These are phyloP conservation scores for Moesziomyces globuligerus DNA, from an alignment of 1,284 basidiomycete species.

Conservation along the genomic window DNA sequence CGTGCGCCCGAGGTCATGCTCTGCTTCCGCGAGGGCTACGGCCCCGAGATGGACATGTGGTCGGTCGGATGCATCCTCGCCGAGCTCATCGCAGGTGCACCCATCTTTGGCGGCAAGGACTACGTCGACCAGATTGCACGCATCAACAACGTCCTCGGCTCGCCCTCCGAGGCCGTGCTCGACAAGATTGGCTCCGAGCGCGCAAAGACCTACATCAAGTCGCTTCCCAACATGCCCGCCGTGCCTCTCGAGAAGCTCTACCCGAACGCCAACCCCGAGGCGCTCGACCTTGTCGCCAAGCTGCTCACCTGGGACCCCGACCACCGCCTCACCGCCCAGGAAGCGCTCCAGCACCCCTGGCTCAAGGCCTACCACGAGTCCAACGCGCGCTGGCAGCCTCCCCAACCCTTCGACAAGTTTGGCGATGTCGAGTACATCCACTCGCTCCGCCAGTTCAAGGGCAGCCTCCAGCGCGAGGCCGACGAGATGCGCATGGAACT, in stretches of 20 bases:
- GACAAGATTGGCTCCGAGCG: slow-evolving; percentile 62
- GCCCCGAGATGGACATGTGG: slow-evolving; percentile 66
- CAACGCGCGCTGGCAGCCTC: slow-evolving; percentile 53
- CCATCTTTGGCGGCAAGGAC: slow-evolving; percentile 66
- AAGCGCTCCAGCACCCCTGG: slow-evolving; percentile 65
- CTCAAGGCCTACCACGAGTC: slow-evolving; percentile 62
- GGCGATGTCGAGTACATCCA: slow-evolving; percentile 63
- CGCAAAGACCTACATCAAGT: slow-evolving; percentile 60
- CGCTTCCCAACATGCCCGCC: slow-evolving; percentile 52
- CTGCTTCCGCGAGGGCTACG: slow-evolving; percentile 64
- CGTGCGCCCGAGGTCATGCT: slow-evolving; percentile 67
- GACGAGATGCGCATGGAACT: slow-evolving; percentile 58
- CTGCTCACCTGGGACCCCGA: slow-evolving; percentile 64
- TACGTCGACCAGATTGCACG: slow-evolving; percentile 66
- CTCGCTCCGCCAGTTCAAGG: slow-evolving; percentile 58
- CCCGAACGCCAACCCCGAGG: slow-evolving; percentile 54
- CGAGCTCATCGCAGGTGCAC: slow-evolving; percentile 61
- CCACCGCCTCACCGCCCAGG: slow-evolving; percentile 59
- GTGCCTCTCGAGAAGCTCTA: slow-evolving; percentile 53
- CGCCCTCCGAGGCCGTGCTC: slow-evolving; percentile 52
- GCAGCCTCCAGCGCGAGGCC: slow-evolving; percentile 58
- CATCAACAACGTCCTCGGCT: slow-evolving; percentile 64
- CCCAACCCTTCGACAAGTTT: slow-evolving; percentile 58
- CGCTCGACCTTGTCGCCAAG: slow-evolving; percentile 59
- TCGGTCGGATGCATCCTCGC: slow-evolving; percentile 66